Conservation (phyloP, 108 stramenopile species). For the Nitzschia sp. region DNA sequence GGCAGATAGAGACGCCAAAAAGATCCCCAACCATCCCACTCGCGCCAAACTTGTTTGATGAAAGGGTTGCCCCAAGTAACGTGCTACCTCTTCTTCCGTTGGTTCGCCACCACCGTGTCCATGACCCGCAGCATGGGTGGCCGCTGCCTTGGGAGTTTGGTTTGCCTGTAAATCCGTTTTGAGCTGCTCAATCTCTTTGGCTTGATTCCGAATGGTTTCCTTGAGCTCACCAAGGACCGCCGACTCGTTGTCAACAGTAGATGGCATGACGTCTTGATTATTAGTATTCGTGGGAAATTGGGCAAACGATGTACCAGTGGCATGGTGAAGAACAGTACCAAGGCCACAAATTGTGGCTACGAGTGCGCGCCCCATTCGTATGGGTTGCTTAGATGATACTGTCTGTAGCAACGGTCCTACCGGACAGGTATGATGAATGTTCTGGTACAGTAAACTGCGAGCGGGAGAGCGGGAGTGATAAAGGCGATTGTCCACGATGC, state of each 20-base stretch:
- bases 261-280: too few relatives aligned
- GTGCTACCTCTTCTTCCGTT: conserved; percentile 26
- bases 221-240: conserved; percentile 76
- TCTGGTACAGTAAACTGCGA: too few relatives aligned
- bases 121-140: conserved; percentile 23
- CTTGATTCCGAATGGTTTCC: conserved; percentile 72
- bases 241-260: too few relatives aligned
- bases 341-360: too few relatives aligned
- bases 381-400: too few relatives aligned
- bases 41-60: conserved; percentile 61
- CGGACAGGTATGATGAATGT: too few relatives aligned
- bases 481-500: too few relatives aligned
- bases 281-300: too few relatives aligned
- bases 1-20: conserved; percentile 67
- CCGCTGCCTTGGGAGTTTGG: not conserved
- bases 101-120: conserved; percentile 44
- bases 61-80: conserved; percentile 69
- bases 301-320: too few relatives aligned
- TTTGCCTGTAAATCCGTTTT: conserved; percentile 40
- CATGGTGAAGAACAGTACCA: conserved; percentile 72
- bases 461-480: too few relatives aligned
- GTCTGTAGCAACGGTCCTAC: too few relatives aligned
- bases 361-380: too few relatives aligned
- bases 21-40: conserved; percentile 83
- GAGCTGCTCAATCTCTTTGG: conserved; percentile 64